phyloP scores from a whole-genome alignment of 805 yeast species.

The Barnettozyma populi region DNA sequence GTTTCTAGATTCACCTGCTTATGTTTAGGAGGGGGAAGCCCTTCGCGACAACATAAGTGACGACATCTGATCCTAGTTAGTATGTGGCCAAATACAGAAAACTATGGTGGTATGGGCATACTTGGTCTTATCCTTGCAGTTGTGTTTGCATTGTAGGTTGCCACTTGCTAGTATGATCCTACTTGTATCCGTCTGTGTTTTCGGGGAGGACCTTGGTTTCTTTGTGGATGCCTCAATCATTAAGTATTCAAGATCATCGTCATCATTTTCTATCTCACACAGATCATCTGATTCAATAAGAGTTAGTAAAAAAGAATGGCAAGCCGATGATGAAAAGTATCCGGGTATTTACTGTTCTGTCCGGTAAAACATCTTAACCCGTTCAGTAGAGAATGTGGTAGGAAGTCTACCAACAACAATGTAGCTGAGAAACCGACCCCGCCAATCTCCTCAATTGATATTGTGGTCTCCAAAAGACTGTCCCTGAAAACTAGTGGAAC shows the following conservation, averaged over 20 bases:
- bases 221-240: conserved; percentile 19
- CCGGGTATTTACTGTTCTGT: not conserved
- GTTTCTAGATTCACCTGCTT: not conserved
- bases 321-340: conserved; percentile 1
- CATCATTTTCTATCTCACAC: conserved; percentile 19
- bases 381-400: not conserved
- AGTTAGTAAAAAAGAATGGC: conserved; percentile 4
- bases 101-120: conserved; percentile 4
- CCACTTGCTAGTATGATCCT: conserved; percentile 27
- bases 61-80: conserved; percentile 31
- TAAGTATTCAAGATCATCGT: conserved; percentile 26
- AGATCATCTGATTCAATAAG: conserved; percentile 12
- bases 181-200: not conserved
- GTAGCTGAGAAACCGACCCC: conserved; percentile 20
- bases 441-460: conserved; percentile 36
- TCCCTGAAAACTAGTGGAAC: conserved; percentile 16
- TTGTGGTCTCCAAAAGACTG: conserved; percentile 26
- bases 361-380: not conserved
- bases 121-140: conserved; percentile 33
- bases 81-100: not conserved
- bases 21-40: conserved; percentile 25
- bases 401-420: conserved; percentile 5
- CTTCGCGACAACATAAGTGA: conserved; percentile 44
- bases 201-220: not conserved
- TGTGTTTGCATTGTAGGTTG: conserved; percentile 34